Evolutionary conservation across 2,329 filamentous ascomycete species (phyloP).

Genomic region (Colletotrichum sp.): DNA sequence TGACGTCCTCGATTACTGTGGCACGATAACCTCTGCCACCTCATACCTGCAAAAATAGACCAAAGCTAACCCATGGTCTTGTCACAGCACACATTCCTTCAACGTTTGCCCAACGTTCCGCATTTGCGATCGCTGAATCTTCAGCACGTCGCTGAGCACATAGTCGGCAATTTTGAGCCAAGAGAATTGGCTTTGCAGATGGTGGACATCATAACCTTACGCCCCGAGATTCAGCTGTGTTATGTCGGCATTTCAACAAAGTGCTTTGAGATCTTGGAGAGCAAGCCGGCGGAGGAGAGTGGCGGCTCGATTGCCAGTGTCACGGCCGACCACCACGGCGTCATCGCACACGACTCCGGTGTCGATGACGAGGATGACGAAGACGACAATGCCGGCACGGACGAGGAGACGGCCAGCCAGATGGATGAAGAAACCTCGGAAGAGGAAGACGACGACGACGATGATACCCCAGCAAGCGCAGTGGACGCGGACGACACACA

Average conservation of each 20-base stretch:
- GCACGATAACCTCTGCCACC: neutral
- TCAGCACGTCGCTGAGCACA: constrained; percentile 68
- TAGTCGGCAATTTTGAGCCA: constrained; percentile 59
- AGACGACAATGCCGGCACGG: constrained; percentile 40
- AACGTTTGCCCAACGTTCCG: constrained; percentile 72
- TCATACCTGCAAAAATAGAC: neutral
- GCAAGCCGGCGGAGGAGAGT: constrained; percentile 49
- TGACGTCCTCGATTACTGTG: neutral
- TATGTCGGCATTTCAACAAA: constrained; percentile 79
- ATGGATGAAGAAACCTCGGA: constrained; percentile 34
- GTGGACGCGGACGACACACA: constrained; percentile 34
- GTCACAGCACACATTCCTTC: constrained; percentile 76
- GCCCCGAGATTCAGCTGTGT: constrained; percentile 77
- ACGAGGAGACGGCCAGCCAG: constrained; percentile 32
- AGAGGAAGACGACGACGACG: constrained; percentile 27
- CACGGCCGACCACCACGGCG: constrained; percentile 20
- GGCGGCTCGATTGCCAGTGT: constrained; percentile 21
- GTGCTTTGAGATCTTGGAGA: constrained; percentile 83
- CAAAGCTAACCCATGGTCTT: constrained; percentile 14
- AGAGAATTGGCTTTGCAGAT: constrained; percentile 78
- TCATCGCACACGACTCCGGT: constrained; percentile 23
- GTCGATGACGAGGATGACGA: constrained; percentile 37
- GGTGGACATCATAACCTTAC: constrained; percentile 77
- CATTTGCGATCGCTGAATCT: constrained; percentile 76
- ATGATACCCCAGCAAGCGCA: constrained; percentile 35